Base-by-base conservation (phyloP, 2,329 filamentous ascomycete species). In the Cordyceps javanica region DNA sequence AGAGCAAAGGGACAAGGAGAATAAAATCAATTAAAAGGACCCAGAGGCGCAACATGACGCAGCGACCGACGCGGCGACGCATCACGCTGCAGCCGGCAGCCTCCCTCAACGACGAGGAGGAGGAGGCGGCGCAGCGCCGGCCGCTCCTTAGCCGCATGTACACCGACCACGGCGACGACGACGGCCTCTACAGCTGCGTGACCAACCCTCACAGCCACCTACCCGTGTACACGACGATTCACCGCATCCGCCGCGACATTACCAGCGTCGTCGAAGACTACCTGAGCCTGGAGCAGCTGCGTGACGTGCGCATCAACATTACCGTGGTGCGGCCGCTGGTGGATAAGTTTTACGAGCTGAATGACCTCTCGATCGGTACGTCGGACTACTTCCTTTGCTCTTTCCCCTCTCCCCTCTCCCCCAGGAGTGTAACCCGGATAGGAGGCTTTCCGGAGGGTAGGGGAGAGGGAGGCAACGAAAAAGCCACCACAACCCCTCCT, bases 221-320 rank as follows among this genome's bases (percentile, higher is more conserved):
- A 63, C 86, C 87, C 39, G 85, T 91, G 14, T 92, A 91, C 73
- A 88, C 82, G 51, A 91, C 86, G 62, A 91, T 91, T 65, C 89
- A 91, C 70, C 80, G 86, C 60, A 85, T 87, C 68, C 79, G 83
- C 36, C 79, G 82, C 68, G 83, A 87, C 69, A 81, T 88, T 59
- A 75, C 80, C 60, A 81, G 79, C 58, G 82, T 85, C 30, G 82
- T 86, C 51, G 83, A 86, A 73, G 80, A 82, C 68, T 81, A 81
- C 64, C 70, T 83, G 67, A 90, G 84, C 58, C 75, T 88, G 57
- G 88, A 91, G 64, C 90, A 94, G 75, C 76, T 95, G 61, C 83
- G 87, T 66, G 88, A 91, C 69, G 86, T 91, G 57, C 82, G 89
- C 59, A 91, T 94, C 77, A 94, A 94, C 68, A 82, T 90, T 52